Conservation (phyloP, 2,329 filamentous ascomycete genomes). For the Rosellinia necatrix region DNA sequence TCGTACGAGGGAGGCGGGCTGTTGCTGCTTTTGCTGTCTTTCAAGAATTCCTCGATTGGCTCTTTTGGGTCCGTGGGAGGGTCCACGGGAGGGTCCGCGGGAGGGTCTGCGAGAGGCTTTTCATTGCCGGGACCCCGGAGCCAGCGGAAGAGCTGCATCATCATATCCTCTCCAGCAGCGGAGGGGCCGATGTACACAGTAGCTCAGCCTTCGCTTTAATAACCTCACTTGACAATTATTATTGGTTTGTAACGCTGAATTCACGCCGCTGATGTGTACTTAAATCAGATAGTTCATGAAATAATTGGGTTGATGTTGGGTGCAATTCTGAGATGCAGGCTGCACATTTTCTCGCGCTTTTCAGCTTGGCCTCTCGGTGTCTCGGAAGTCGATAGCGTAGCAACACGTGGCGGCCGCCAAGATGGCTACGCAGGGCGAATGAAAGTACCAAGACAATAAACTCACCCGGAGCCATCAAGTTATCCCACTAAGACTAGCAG, state of each 20-base stretch:
- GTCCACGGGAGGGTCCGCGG: too few species aligned
- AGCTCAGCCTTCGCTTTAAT: background rate
- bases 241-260: too few species aligned
- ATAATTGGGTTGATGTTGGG: background rate
- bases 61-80: too few species aligned
- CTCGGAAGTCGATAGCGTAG: background rate
- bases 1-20: constrained; percentile 19
- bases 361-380: constrained; percentile 10
- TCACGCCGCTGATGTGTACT: too few species aligned
- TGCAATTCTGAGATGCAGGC: background rate
- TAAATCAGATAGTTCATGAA: too few species aligned
- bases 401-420: background rate
- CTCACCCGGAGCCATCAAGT: too few species aligned
- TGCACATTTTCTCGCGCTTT: background rate
- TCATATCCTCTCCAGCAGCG: too few species aligned
- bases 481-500: too few species aligned
- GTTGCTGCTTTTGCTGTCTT: background rate
- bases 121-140: background rate
- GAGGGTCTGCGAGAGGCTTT: too few species aligned
- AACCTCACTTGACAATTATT: background rate
- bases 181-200: too few species aligned
- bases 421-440: background rate
- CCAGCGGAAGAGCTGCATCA: constrained; percentile 13
- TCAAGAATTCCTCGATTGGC: too few species aligned
- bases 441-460: background rate